A percentile compares a stretch with the other conserved stretches of the same genome.
Evolutionary conservation across 768 basidiomycete species (phyloP).

Genomic region (Kwoniella heveanensis): DNA sequence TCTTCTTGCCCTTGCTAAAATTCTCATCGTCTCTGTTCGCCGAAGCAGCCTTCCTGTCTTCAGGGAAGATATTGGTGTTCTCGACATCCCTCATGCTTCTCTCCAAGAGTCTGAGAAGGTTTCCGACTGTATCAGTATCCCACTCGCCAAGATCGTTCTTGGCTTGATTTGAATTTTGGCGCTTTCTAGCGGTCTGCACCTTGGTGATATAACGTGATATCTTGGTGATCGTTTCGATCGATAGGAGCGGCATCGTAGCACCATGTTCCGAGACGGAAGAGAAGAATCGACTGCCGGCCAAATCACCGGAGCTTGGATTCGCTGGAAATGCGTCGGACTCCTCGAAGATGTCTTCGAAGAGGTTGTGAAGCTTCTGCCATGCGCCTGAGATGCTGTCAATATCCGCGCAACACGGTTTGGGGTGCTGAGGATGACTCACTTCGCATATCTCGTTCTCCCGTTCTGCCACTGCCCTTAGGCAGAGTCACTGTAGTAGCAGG

Average conservation of each 20-base stretch:
- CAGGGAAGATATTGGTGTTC: slow-evolving; percentile 71
- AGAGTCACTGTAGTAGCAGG: background rate
- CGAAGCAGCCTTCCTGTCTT: slow-evolving; percentile 56
- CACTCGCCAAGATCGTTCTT: slow-evolving; percentile 62
- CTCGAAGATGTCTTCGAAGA: slow-evolving; percentile 83
- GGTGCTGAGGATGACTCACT: slow-evolving; percentile 30
- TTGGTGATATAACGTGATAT: slow-evolving; percentile 55
- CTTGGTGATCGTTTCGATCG: slow-evolving; percentile 52
- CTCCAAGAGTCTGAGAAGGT: slow-evolving; percentile 76
- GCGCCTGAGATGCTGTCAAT: background rate
- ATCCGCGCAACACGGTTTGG: background rate
- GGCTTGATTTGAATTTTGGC: slow-evolving; percentile 57
- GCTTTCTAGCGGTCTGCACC: slow-evolving; percentile 66
- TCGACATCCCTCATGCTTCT: slow-evolving; percentile 76
- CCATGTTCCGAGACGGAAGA: slow-evolving; percentile 23
- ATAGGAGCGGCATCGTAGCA: slow-evolving; percentile 64
- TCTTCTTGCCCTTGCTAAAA: slow-evolving; percentile 57
- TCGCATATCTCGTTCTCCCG: slow-evolving; percentile 46
- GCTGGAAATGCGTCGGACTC: slow-evolving; percentile 72
- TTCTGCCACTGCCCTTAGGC: slow-evolving; percentile 39
- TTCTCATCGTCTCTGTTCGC: slow-evolving; percentile 19
- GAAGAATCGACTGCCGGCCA: slow-evolving; percentile 58
- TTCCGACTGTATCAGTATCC: slow-evolving; percentile 65
- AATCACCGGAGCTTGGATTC: slow-evolving; percentile 61
- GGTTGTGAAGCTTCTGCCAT: slow-evolving; percentile 69